Conservation (phyloP, 2,329 filamentous ascomycete species). For the Dactylellina leptospora region DNA sequence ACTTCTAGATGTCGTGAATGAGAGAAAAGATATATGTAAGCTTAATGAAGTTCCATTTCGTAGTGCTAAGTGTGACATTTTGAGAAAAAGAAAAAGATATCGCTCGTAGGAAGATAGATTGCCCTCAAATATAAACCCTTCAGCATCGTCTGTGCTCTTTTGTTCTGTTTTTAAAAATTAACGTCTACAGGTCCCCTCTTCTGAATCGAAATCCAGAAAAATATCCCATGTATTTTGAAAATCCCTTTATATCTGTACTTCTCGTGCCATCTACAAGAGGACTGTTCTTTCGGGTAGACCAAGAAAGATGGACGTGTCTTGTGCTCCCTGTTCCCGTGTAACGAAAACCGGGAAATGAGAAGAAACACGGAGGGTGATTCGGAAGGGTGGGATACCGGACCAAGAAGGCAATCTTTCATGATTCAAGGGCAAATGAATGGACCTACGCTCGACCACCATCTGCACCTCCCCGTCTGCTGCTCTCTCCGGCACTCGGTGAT, state of each 20-base stretch:
- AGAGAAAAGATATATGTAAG: conserved; percentile 32
- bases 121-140: conserved; percentile 15
- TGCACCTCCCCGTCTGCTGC: conserved; percentile 87
- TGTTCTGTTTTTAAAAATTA: conserved; percentile 1
- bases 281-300: conserved; percentile 4
- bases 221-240: neutral
- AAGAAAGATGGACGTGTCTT: neutral
- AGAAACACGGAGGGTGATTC: too few relatives aligned
- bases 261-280: conserved; percentile 19
- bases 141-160: neutral
- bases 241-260: neutral
- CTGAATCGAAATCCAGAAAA: neutral
- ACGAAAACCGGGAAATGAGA: neutral
- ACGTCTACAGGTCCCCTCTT: neutral
- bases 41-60: conserved; percentile 43
- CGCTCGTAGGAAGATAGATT: too few relatives aligned
- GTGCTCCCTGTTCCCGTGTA: neutral
- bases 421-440: conserved; percentile 60
- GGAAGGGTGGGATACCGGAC: conserved; percentile 54
- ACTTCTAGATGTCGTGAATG: conserved; percentile 29
- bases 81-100: too few relatives aligned
- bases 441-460: conserved; percentile 99
- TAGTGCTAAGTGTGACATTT: conserved; percentile 47
- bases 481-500: conserved; percentile 77
- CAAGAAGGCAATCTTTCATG: conserved; percentile 6